Percentiles rank a stretch among this genome's conserved stretches.
Conservation (phyloP, 257 asterid species). For the Capsicum rhomboideum region DNA sequence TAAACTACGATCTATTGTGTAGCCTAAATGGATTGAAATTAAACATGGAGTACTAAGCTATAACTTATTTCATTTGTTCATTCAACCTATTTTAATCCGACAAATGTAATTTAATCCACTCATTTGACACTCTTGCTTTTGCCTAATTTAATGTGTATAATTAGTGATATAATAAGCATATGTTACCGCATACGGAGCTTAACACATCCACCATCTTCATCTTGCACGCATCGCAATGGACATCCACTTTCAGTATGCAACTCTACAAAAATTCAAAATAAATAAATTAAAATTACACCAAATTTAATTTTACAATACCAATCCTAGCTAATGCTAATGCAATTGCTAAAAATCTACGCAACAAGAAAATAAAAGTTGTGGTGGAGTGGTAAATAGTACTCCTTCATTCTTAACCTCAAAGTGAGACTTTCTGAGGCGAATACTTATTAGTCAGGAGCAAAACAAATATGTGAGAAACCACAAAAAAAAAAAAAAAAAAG, state of each 20-base stretch:
- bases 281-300: neutral
- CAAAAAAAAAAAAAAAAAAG: no score
- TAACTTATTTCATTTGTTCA: no score
- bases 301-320: neutral
- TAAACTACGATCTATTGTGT: no score
- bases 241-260: neutral
- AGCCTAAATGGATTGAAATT: no score
- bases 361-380: neutral
- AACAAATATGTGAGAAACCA: neutral
- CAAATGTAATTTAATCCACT: neutral
- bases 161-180: no score
- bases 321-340: neutral
- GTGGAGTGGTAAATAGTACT: neutral
- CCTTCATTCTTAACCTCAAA: neutral
- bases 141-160: neutral
- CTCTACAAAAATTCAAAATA: neutral
- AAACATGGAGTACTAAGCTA: no score
- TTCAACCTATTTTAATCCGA: neutral
- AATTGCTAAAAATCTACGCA: neutral
- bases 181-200: neutral
- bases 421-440: no score
- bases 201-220: neutral
- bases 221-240: neutral
- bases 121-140: no score
- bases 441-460: neutral